Evolutionary conservation across 2,329 filamentous ascomycete species (phyloP).

Genomic region (Fusarium nelsonii): DNA sequence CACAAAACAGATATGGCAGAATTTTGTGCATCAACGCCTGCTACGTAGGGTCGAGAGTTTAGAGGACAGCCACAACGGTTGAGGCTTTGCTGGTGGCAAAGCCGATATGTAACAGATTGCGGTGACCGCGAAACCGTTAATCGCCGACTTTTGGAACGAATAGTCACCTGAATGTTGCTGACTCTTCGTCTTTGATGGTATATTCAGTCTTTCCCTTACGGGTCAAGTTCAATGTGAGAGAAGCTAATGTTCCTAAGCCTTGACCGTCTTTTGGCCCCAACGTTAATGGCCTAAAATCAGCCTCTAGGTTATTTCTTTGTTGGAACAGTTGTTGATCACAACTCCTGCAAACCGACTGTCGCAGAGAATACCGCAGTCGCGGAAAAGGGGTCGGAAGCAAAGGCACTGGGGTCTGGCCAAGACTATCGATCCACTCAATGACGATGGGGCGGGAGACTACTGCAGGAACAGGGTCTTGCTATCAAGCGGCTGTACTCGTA

Average conservation of each 20-base stretch:
- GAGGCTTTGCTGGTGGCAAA: conserved; percentile 33
- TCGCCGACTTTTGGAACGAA: conserved; percentile 5
- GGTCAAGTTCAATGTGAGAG: conserved; percentile 4
- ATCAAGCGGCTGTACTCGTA: conserved; percentile 29
- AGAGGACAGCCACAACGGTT: conserved; percentile 35
- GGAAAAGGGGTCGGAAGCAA: conserved; percentile 26
- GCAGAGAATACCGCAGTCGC: neutral
- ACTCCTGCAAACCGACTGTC: conserved; percentile 8
- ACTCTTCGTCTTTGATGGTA: neutral
- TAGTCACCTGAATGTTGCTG: conserved; percentile 23
- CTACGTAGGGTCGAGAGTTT: conserved; percentile 27
- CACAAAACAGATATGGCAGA: conserved; percentile 7
- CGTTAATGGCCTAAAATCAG: conserved; percentile 14
- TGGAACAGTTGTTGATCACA: conserved; percentile 26
- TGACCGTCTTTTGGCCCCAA: conserved; percentile 23
- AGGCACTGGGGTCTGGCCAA: conserved; percentile 29
- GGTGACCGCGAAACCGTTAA: conserved; percentile 4
- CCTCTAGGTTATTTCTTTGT: conserved; percentile 21
- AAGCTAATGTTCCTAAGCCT: conserved; percentile 26
- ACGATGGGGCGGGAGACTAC: conserved; percentile 44
- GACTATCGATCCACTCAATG: conserved; percentile 42
- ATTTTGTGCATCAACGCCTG: neutral
- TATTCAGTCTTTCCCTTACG: conserved; percentile 4
- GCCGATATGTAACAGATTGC: neutral
- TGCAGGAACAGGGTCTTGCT: conserved; percentile 48